Percentiles rank a stretch among this genome's conserved stretches.
Conservation (phyloP, 495 filamentous ascomycete species). For the Lasiosphaeria ovina region DNA sequence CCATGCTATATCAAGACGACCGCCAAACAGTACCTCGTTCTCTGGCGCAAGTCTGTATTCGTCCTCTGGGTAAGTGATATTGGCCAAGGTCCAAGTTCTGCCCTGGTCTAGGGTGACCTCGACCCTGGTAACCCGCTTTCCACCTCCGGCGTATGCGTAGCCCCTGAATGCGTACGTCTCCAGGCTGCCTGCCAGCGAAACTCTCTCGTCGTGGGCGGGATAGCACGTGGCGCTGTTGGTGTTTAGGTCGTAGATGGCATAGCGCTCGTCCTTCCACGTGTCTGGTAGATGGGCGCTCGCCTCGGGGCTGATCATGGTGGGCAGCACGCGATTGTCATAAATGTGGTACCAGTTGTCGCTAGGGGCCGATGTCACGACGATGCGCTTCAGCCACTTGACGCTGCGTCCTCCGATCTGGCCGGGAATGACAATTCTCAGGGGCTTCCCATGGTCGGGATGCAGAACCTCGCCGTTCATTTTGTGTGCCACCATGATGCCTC, state of each 20-base stretch:
- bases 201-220: slow-evolving; percentile 75
- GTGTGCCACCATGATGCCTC: slow-evolving; percentile 85
- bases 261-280: slow-evolving; percentile 88
- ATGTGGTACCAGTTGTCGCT: slow-evolving; percentile 98
- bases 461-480: slow-evolving; percentile 90
- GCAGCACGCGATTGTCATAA: slow-evolving; percentile 89
- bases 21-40: slow-evolving; percentile 69
- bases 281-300: slow-evolving; percentile 70
- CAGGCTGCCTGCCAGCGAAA: slow-evolving; percentile 49
- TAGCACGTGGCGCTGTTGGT: slow-evolving; percentile 82
- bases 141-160: slow-evolving; percentile 89
- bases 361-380: slow-evolving; percentile 74
- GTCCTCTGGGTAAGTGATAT: slow-evolving; percentile 85
- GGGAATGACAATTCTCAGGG: slow-evolving; percentile 80
- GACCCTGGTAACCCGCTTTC: slow-evolving; percentile 77
- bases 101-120: slow-evolving; percentile 87
- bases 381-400: slow-evolving; percentile 90
- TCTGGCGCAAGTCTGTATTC: slow-evolving; percentile 67
- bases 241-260: slow-evolving; percentile 92
- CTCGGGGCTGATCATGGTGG: slow-evolving; percentile 84
- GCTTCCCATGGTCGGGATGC: slow-evolving; percentile 84
- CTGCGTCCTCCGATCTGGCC: slow-evolving; percentile 93
- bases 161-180: slow-evolving; percentile 66
- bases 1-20: slow-evolving; percentile 77
- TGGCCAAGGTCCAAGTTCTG: slow-evolving; percentile 75